phyloP scores from a whole-genome alignment of 208 protist species.

The Herpetomonas samuelpessoai region DNA sequence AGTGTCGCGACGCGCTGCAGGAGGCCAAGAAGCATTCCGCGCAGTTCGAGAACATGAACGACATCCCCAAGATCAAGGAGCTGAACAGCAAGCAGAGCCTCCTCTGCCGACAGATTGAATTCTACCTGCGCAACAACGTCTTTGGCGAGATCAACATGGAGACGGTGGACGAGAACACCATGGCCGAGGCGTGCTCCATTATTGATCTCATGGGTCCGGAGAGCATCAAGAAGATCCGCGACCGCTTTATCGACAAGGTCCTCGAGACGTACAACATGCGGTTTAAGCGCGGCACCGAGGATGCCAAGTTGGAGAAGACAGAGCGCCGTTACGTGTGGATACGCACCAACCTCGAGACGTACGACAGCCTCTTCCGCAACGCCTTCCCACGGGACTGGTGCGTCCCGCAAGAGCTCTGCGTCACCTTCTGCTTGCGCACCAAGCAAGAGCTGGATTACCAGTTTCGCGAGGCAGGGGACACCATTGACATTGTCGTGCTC shows the following conservation, averaged over 20 bases:
- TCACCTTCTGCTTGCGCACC: conserved; percentile 91
- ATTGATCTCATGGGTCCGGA: conserved; percentile 86
- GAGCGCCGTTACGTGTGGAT: conserved; percentile 92
- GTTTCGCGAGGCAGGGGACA: conserved; percentile 49
- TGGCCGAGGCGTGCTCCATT: conserved; percentile 85
- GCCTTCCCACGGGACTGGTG: conserved; percentile 92
- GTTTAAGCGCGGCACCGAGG: conserved; percentile 86
- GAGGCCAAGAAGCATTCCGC: conserved; percentile 81
- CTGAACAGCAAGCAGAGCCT: conserved; percentile 81
- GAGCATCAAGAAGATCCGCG: conserved; percentile 69
- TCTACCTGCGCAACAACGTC: conserved; percentile 80
- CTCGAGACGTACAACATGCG: conserved; percentile 80
- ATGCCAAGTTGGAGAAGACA: conserved; percentile 85
- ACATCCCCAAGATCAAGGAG: conserved; percentile 88
- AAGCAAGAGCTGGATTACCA: conserved; percentile 85
- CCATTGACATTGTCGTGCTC: conserved; percentile 86
- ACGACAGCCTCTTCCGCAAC: conserved; percentile 68
- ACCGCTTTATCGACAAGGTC: conserved; percentile 85
- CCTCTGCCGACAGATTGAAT: conserved; percentile 74
- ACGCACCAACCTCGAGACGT: conserved; percentile 73
- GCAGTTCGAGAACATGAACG: conserved; percentile 75
- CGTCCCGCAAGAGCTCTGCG: conserved; percentile 87
- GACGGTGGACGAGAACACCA: conserved; percentile 61
- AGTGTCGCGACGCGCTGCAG: conserved; percentile 80
- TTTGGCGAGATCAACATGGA: conserved; percentile 76